Evolutionary conservation across 176 grass and related monocot genomes (phyloP), one percentile per base, ranked within the genome.

Genomic region (Dendrocalamus sinicus): DNA sequence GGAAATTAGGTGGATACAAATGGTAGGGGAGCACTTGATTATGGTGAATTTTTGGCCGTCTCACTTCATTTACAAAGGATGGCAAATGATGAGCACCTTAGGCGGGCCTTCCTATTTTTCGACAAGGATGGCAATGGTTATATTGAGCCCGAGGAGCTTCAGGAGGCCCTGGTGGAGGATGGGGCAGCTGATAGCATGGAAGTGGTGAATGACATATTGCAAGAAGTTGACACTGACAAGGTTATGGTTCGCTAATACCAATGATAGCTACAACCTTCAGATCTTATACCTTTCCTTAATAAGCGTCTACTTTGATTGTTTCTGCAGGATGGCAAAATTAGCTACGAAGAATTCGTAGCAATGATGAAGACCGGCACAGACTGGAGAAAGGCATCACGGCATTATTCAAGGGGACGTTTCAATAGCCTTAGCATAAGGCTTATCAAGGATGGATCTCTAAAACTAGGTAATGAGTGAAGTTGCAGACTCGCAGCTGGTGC

Each of bases 341-440:
- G 90, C 53, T 97, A 93, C 0, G 89, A 93, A 53, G 95, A 97
- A 78, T 97, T 97, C 41, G 84, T 88, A 39, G 89, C 89, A 14
- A 97, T 97, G 95, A 97, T 97, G 95, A 97, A 94, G 48, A 92
- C 91, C 0, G 95, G 95, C 47, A 97, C 95, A 71, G 92, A 94
- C 68, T 97, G 95, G 95, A 91, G 95, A 54, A 97, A 97, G 53
- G 95, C 91, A 1, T 97, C 92, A 0, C 75, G 91, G 40, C 95
- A 97, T 85, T 97, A 97, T 78, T 97, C 95, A 10, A 90, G 92
- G 86, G 95, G 89, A 53, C 78, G 88, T 74, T 97, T 97, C 70
- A 97, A 94, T 58, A 94, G 87, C 80, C 91, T 97, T 40, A 97
- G 89, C 73, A 89, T 94, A 76, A 89, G 84, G 70, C 85, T 97